Evolutionary conservation across 495 filamentous ascomycete genomes (phyloP), one percentile per base, ranked within the genome.

Genomic region (Geoglossum glabrum): DNA sequence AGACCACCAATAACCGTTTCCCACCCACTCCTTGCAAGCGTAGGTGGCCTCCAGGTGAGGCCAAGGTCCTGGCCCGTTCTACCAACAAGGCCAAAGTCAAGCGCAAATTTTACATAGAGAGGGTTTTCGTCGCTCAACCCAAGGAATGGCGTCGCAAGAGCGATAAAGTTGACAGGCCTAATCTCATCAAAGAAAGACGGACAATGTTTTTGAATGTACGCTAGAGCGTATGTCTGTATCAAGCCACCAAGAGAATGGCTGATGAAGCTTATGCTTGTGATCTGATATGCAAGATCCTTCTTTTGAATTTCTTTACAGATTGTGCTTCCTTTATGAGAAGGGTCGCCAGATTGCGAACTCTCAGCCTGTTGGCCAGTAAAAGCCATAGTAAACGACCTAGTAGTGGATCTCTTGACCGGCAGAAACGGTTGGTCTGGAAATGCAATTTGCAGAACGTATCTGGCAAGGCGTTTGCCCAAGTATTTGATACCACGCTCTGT

Each of bases 51-150:
- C 93, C 93, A 98, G 19, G 87, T 95, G 38, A 98, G 72, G 7
- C 92, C 92, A 10, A 98, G 72, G 69, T 98, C 92, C 67, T 97
- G 87, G 3, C 92, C 92, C 7, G 92, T 97, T 30, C 89, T 78
- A 13, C 92, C 92, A 31, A 97, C 93, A 8, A 98, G 77, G 7
- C 92, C 93, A 66, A 97, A 88, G 64, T 98, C 93, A 25, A 98
- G 74, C 1, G 93, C 92, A 68, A 97, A 97, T 59, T 88, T 93
- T 63, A 98, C 87, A 69, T 98, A 97, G 52, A 97, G 71, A 0
- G 92, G 92, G 59, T 98, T 98, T 64, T 98, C 92, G 65, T 98
- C 94, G 69, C 90, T 96, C 50, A 98, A 76, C 0, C 92, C 92
- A 4, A 98, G 71, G 60, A 96, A 87, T 0, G 92, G 92, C 6